Evolutionary conservation across 2,329 filamentous ascomycete genomes (phyloP).

Genomic region (Trichoderma sp.): DNA sequence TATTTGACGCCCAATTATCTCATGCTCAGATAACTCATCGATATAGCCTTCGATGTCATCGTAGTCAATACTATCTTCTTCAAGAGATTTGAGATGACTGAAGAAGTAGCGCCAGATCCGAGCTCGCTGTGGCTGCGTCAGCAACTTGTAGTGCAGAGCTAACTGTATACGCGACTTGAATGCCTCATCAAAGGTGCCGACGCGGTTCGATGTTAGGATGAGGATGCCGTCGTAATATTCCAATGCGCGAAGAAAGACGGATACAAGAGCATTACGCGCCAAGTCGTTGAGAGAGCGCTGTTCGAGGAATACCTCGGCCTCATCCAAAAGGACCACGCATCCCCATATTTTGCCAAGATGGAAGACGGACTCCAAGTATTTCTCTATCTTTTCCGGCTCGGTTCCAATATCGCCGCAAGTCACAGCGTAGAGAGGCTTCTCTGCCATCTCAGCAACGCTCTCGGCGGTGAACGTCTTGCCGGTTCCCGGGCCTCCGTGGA

Average conservation of each 20-base stretch:
- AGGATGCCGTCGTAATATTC: constrained; percentile 52
- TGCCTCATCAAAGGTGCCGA: constrained; percentile 51
- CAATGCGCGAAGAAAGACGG: constrained; percentile 48
- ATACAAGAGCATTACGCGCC: constrained; percentile 40
- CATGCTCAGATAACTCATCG: background rate
- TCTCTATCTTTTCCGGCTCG: constrained; percentile 44
- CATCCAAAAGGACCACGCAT: constrained; percentile 41
- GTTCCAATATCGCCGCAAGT: constrained; percentile 51
- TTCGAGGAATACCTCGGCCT: constrained; percentile 41
- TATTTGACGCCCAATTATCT: background rate
- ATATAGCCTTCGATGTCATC: background rate
- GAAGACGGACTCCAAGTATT: constrained; percentile 47
- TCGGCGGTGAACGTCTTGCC: constrained; percentile 53
- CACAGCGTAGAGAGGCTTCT: constrained; percentile 49
- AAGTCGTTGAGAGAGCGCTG: constrained; percentile 35
- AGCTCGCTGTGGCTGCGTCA: constrained; percentile 40
- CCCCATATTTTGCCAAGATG: constrained; percentile 43
- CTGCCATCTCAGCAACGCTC: constrained; percentile 43
- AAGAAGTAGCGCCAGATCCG: constrained; percentile 46
- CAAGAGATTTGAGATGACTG: constrained; percentile 34
- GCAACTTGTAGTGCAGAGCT: constrained; percentile 44
- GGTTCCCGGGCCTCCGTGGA: constrained; percentile 51
- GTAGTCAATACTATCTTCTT: background rate
- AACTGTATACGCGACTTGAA: constrained; percentile 51
- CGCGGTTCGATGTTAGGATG: constrained; percentile 53